These are phyloP conservation scores for Lentinus brumalis DNA, from an alignment of 768 basidiomycete species.

Conservation along the genomic window DNA sequence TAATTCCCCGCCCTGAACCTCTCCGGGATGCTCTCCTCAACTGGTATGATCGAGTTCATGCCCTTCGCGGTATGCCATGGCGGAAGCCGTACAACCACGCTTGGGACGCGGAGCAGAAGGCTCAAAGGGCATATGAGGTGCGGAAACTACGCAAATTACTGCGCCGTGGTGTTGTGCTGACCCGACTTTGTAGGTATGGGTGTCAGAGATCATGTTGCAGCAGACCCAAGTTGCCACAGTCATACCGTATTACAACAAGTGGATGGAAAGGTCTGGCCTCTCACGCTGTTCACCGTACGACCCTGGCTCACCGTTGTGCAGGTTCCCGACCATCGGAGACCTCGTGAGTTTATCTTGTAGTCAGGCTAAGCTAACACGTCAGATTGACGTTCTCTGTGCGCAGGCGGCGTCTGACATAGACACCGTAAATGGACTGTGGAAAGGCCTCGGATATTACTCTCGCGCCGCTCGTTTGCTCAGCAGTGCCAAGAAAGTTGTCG, in stretches of 20 bases:
- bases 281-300: background rate
- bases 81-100: conserved; percentile 67
- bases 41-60: conserved; percentile 76
- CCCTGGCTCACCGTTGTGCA: conserved; percentile 30
- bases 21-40: conserved; percentile 52
- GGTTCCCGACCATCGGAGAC: conserved; percentile 80
- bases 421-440: conserved; percentile 88
- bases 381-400: conserved; percentile 4
- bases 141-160: conserved; percentile 15
- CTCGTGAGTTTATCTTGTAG: conserved; percentile 49
- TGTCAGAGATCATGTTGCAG: conserved; percentile 94
- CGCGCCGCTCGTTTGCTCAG: conserved; percentile 79
- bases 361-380: background rate
- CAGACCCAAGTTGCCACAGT: conserved; percentile 94
- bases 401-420: conserved; percentile 75
- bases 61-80: conserved; percentile 88
- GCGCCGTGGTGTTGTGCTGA: background rate
- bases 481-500: conserved; percentile 81
- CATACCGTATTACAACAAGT: conserved; percentile 90
- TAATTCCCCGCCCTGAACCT: conserved; percentile 41
- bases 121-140: conserved; percentile 93
- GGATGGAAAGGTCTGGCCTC: conserved; percentile 73
- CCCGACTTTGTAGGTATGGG: conserved; percentile 63
- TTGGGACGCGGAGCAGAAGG: conserved; percentile 56
- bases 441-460: conserved; percentile 89